Evolutionary conservation across 768 basidiomycete genomes (phyloP).

Genomic region (Leccinum disarticulatum): DNA sequence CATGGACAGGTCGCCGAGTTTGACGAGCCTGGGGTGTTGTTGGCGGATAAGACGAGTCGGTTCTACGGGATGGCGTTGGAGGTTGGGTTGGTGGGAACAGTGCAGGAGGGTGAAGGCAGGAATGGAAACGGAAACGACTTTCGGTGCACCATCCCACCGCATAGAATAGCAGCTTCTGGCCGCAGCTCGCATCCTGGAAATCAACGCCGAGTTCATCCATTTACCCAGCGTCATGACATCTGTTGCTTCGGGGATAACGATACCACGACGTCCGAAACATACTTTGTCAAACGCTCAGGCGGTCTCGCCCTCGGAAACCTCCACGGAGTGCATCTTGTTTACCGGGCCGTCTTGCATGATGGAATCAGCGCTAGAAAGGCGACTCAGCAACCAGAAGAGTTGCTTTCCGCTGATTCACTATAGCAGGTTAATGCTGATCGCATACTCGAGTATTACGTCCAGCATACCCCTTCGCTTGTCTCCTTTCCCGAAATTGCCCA

Average conservation of each 20-base stretch:
- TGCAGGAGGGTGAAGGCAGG: no score
- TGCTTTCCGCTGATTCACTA: constrained; percentile 27
- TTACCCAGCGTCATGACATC: constrained; percentile 75
- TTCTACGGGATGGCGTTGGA: constrained; percentile 68
- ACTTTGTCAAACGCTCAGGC: constrained; percentile 80
- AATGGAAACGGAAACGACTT: constrained; percentile 43
- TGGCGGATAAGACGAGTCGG: constrained; percentile 53
- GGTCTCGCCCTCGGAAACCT: constrained; percentile 81
- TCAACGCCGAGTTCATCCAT: constrained; percentile 91
- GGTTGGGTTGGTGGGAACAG: constrained; percentile 46
- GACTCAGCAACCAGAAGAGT: constrained; percentile 54
- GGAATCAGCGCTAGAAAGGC: constrained; percentile 84
- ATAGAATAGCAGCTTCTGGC: constrained; percentile 91
- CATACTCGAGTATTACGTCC: background rate
- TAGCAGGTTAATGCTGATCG: background rate
- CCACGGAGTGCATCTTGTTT: constrained; percentile 81
- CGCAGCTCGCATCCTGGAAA: constrained; percentile 84
- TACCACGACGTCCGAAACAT: constrained; percentile 85
- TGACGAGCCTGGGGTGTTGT: constrained; percentile 64
- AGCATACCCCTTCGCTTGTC: background rate
- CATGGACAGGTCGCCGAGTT: constrained; percentile 83
- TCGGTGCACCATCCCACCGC: constrained; percentile 90
- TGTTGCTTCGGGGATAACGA: constrained; percentile 89
- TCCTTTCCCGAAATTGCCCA: constrained; percentile 1
- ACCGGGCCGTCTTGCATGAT: constrained; percentile 88